Percentiles rank a stretch among this genome's conserved stretches.
Conservation (phyloP, 2,329 filamentous ascomycete species). For the Fusarium nelsonii region DNA sequence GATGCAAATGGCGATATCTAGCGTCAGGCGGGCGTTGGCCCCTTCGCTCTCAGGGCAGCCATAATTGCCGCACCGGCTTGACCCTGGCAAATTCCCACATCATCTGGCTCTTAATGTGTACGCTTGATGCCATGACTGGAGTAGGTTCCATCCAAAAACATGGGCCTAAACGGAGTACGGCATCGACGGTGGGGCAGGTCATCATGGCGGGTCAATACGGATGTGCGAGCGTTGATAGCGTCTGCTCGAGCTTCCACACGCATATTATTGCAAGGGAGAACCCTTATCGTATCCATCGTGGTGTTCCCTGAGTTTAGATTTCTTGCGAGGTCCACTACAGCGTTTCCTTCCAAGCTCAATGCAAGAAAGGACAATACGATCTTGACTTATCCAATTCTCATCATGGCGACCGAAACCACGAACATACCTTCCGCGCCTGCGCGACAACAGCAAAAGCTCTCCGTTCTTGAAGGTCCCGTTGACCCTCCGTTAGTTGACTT, state of each 20-base stretch:
- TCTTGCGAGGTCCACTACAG: neutral
- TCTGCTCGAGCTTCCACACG: slow-evolving; percentile 23
- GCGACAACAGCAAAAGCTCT: slow-evolving; percentile 57
- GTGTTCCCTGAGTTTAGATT: slow-evolving; percentile 6
- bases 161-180: slow-evolving; percentile 37
- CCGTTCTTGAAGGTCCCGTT: slow-evolving; percentile 75
- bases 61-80: slow-evolving; percentile 44
- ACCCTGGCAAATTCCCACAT: slow-evolving; percentile 19
- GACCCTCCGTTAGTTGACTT: slow-evolving; percentile 78
- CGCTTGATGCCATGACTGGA: slow-evolving; percentile 33
- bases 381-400: slow-evolving; percentile 14
- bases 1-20: slow-evolving; percentile 27
- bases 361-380: neutral
- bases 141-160: slow-evolving; percentile 31
- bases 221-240: slow-evolving; percentile 36
- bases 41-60: slow-evolving; percentile 7
- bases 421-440: slow-evolving; percentile 48
- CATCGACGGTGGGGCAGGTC: slow-evolving; percentile 39
- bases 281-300: slow-evolving; percentile 22
- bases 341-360: neutral
- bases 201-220: slow-evolving; percentile 41
- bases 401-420: slow-evolving; percentile 50
- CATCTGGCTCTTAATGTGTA: slow-evolving; percentile 5
- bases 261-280: slow-evolving; percentile 34
- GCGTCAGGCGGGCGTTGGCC: slow-evolving; percentile 11